Evolutionary conservation across 108 stramenopile species (phyloP).

Genomic region (Conticribra guillardii): DNA sequence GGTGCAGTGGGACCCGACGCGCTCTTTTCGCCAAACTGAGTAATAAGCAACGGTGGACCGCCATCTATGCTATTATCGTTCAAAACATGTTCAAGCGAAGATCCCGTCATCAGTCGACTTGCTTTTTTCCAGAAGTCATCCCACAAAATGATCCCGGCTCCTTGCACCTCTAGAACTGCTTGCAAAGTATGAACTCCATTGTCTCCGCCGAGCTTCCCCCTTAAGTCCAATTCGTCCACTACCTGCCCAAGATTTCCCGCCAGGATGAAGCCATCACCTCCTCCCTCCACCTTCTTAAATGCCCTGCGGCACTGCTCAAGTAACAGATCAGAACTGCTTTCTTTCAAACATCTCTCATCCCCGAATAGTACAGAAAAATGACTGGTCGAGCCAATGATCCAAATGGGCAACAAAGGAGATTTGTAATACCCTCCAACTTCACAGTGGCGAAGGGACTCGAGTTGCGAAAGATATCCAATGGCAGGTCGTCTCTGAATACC

Average conservation of each 20-base stretch:
- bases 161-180: slow-evolving; percentile 66
- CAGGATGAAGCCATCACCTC: slow-evolving; percentile 77
- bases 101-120: slow-evolving; percentile 66
- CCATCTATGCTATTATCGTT: slow-evolving; percentile 2
- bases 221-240: slow-evolving; percentile 58
- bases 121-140: slow-evolving; percentile 76
- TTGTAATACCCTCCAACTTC: slow-evolving; percentile 88
- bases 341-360: slow-evolving; percentile 57
- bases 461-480: slow-evolving; percentile 83
- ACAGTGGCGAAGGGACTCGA: slow-evolving; percentile 79
- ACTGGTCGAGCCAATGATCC: slow-evolving; percentile 80
- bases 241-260: slow-evolving; percentile 52
- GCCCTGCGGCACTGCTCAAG: slow-evolving; percentile 81
- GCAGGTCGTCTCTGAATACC: slow-evolving; percentile 76
- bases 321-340: slow-evolving; percentile 68
- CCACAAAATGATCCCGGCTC: slow-evolving; percentile 84
- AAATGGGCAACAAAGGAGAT: slow-evolving; percentile 79
- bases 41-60: slow-evolving; percentile 22
- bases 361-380: slow-evolving; percentile 91
- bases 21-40: slow-evolving; percentile 24
- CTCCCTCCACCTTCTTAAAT: slow-evolving; percentile 71
- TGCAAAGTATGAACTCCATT: slow-evolving; percentile 56
- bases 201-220: slow-evolving; percentile 44
- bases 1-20: neutral
- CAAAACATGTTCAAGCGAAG: slow-evolving; percentile 62